Base-by-base conservation (phyloP, 345 rosid genomes). In the Viola odorata region DNA sequence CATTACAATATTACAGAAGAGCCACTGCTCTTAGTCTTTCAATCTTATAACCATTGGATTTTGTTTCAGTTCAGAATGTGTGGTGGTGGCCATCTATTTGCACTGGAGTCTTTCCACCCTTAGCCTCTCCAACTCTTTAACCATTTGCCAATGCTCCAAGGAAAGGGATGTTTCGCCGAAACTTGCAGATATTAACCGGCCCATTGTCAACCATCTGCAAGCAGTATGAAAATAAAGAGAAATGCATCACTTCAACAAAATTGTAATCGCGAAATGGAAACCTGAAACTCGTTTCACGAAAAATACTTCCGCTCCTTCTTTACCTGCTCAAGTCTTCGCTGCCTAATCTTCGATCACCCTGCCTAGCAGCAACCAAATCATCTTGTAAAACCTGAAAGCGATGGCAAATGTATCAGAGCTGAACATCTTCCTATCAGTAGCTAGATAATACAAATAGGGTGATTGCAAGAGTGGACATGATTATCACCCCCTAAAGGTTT, bases 291-390 rank as follows among this genome's bases (percentile, higher is more conserved):
- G 45, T 44, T 14, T 55, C 12, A 15, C 36, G 17, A 37, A 6
- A 39, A 53, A 38, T 6, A 0, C 0, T 45, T n/a, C 3, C 7
- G 8, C 16, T 6, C 13, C 50, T 4, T 49, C 5, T 63, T 69
- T 45, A 87, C 97, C 95, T 80, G 89, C 92, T 94, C 68, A 94
- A 84, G 55, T 88, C 97, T 70, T 80, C 73, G 73, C 90, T 78
- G 62, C 89, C 81, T 71, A 90, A 59, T 75, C 80, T 90, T 62
- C 95, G 76, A 69, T 94, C 86, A 0, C 74, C 81, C 79, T 88
- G 96, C 65, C 96, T 90, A 39, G 87, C 91, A 12, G 81, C 77
- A 65, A 88, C 97, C 80, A 94, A 61, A 67, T 90, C 99, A 76
- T 76, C 80, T 71, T 94, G 95, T 55, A 88, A 81, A 17, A 79